phyloP scores from a whole-genome alignment of 495 filamentous ascomycete species.

The Annulohypoxylon stygium region DNA sequence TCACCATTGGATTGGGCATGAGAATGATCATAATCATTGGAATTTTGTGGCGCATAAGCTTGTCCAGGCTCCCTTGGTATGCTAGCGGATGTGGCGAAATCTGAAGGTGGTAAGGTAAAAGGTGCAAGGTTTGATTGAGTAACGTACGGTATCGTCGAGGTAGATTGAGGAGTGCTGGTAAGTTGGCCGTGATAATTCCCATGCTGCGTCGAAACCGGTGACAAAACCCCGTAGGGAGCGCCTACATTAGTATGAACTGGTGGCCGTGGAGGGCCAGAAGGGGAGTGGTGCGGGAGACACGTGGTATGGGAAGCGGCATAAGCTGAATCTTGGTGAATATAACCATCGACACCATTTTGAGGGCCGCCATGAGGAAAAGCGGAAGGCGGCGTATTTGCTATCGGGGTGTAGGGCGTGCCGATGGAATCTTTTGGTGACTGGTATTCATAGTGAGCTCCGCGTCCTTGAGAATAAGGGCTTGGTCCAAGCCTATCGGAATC shows the following conservation, averaged over 20 bases:
- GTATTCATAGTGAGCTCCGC: slow-evolving; percentile 63
- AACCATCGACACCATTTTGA: slow-evolving; percentile 57
- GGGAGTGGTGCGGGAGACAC: slow-evolving; percentile 58
- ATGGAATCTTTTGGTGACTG: slow-evolving; percentile 65
- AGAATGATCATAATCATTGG: slow-evolving; percentile 61
- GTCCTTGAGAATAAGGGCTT: slow-evolving; percentile 57
- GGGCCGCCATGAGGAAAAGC: slow-evolving; percentile 55
- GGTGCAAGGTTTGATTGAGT: slow-evolving; percentile 65
- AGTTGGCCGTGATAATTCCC: slow-evolving; percentile 62
- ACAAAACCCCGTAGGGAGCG: slow-evolving; percentile 61
- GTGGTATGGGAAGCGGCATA: slow-evolving; percentile 53
- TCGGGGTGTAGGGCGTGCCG: slow-evolving; percentile 63
- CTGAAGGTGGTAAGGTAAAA: slow-evolving; percentile 69
- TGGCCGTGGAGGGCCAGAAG: slow-evolving; percentile 57
- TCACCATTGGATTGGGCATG: slow-evolving; percentile 62
- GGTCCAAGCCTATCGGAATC: slow-evolving; percentile 63
- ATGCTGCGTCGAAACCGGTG: slow-evolving; percentile 62
- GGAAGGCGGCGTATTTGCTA: slow-evolving; percentile 61
- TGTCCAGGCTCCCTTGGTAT: slow-evolving; percentile 48
- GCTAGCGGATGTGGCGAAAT: slow-evolving; percentile 56
- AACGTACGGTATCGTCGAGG: slow-evolving; percentile 58
- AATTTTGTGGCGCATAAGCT: slow-evolving; percentile 55
- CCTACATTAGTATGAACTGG: slow-evolving; percentile 61
- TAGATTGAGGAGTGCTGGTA: slow-evolving; percentile 59
- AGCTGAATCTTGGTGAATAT: slow-evolving; percentile 60